These are phyloP conservation scores for Penicillium mononematosum DNA, from an alignment of 495 filamentous ascomycete species.

Conservation along the genomic window DNA sequence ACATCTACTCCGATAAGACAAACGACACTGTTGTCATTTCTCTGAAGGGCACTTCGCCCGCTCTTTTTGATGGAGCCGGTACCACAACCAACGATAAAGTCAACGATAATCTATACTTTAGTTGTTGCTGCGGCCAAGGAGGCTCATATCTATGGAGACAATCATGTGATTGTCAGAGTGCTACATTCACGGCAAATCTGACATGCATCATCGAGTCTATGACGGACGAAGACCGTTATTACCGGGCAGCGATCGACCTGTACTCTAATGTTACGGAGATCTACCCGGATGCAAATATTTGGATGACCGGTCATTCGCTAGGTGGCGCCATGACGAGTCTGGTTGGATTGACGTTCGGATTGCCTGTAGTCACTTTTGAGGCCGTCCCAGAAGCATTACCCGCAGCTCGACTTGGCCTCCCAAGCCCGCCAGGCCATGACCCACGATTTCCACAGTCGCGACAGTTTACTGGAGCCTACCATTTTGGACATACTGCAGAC, in stretches of 20 bases:
- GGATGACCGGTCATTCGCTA: constrained; percentile 86
- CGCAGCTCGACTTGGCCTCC: constrained; percentile 80
- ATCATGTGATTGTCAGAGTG: constrained; percentile 85
- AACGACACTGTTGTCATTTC: constrained; percentile 89
- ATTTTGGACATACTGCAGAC: constrained; percentile 95
- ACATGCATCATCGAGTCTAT: constrained; percentile 79
- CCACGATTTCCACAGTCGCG: constrained; percentile 67
- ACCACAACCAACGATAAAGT: constrained; percentile 96
- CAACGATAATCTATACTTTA: constrained; percentile 97
- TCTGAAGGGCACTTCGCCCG: constrained; percentile 84
- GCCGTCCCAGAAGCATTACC: constrained; percentile 87
- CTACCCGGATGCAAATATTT: constrained; percentile 83
- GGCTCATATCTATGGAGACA: constrained; percentile 83
- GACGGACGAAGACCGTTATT: constrained; percentile 82
- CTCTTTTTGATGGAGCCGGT: constrained; percentile 90
- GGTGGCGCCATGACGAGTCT: constrained; percentile 84
- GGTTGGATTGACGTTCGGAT: constrained; percentile 84
- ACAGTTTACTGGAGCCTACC: constrained; percentile 74
- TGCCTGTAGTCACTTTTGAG: constrained; percentile 86
- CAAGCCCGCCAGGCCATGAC: constrained; percentile 74
- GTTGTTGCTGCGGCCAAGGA: constrained; percentile 94
- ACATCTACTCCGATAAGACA: constrained; percentile 82
- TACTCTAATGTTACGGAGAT: constrained; percentile 88
- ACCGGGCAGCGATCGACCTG: constrained; percentile 78
- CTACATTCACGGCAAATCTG: constrained; percentile 83